Evolutionary conservation across 2,329 filamentous ascomycete genomes (phyloP), one percentile per base, ranked within the genome.

Genomic region (Exophiala spinifera): DNA sequence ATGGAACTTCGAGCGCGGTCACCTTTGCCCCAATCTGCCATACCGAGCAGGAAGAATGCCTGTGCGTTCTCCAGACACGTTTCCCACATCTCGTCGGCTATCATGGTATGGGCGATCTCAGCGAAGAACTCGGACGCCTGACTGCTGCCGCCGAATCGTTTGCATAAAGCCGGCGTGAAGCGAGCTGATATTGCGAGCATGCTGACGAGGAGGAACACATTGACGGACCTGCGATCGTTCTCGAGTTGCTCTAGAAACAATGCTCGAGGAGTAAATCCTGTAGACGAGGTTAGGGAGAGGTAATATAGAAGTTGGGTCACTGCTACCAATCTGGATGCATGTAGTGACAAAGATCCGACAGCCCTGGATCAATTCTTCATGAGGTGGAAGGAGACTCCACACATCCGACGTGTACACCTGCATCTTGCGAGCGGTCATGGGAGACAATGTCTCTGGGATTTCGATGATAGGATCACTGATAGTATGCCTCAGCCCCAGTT

Each of bases 1-100:
- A 71, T 70, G 20, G 42, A 45, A 15, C 42, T 45, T n/a, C 42
- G 42, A 14, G 15, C 15, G 7, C 20, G 15, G 25, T 45, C 42
- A 15, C 47, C 47, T 25, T 50, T 50, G 28, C 47, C 47, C 47
- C 47, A 50, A 5, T 50, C 47, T 14, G 47, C 47, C 14, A 50
- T 20, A 8, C 47, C 34, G 15, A 50, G 17, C 15, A 50, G 21
- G 34, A 50, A 50, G 47, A 50, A 50, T 20, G 15, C 47, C 15
- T 50, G 47, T 13, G 25, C 21, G n/a, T 25, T 19, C 14, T 50
- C 47, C 34, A 50, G 28, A 5, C 14, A 42, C 36, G 47, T 17
- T 15, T 20, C 33, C 14, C 25, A 50, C 34, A 50, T 43, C 19
- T 50, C 33, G 11, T 50, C 47, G 21, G 28, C 13, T 21, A 50